phyloP scores from a whole-genome alignment of 2,329 filamentous ascomycete genomes.

The Chalaropsis ovoidea region DNA sequence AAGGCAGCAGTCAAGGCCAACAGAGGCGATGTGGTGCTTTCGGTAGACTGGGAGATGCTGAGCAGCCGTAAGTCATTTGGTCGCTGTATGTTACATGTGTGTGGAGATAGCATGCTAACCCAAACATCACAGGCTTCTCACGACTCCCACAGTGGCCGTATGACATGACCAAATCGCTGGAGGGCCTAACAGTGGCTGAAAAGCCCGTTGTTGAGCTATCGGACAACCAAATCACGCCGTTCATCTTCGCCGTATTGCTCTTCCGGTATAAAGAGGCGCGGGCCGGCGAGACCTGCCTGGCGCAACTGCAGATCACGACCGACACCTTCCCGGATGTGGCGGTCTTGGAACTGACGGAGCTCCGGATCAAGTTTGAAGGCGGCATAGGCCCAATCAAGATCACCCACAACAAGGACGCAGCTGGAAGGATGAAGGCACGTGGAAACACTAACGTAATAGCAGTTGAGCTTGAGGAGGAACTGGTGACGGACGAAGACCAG shows the following conservation, averaged over 20 bases:
- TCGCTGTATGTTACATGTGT: background rate
- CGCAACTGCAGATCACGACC: constrained; percentile 50
- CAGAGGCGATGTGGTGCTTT: constrained; percentile 47
- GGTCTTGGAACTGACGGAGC: constrained; percentile 42
- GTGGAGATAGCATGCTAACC: constrained; percentile 12
- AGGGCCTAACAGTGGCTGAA: constrained; percentile 37
- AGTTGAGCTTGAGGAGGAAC: constrained; percentile 32
- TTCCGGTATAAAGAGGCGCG: constrained; percentile 51
- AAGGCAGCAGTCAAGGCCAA: constrained; percentile 45
- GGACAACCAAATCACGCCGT: constrained; percentile 44
- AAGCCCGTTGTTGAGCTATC: constrained; percentile 44
- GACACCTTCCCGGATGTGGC: constrained; percentile 44
- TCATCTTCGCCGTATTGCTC: constrained; percentile 46
- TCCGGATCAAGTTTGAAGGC: constrained; percentile 48
- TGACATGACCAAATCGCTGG: constrained; percentile 48
- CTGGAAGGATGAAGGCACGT: constrained; percentile 24
- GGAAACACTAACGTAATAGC: constrained; percentile 28
- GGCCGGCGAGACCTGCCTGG: constrained; percentile 49
- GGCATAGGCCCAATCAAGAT: constrained; percentile 47
- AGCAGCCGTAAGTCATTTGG: constrained; percentile 41
- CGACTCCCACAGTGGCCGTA: constrained; percentile 50
- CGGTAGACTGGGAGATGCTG: constrained; percentile 57
- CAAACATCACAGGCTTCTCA: constrained; percentile 40
- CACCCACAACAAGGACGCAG: constrained; percentile 33
- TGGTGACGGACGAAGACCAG: constrained; percentile 28